Base-by-base conservation (phyloP, 495 filamentous ascomycete genomes). In the Daldinia grandis region DNA sequence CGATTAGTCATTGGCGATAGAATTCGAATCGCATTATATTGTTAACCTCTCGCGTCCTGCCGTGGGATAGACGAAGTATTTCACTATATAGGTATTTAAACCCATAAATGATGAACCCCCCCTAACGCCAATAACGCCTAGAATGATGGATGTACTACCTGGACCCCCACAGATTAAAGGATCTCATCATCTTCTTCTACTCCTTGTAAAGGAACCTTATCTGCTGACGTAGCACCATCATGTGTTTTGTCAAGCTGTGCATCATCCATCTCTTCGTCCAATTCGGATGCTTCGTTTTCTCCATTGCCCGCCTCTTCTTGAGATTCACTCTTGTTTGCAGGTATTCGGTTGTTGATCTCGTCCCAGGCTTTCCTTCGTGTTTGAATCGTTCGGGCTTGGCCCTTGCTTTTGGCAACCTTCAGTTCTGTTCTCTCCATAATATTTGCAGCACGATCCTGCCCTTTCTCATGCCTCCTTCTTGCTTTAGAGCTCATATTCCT, bases 361-460 rank as follows among this genome's bases (percentile, higher is more conserved):
- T 90, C 87, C 88, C 87, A 89, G 47, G 81, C 78, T 62, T 83
- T 85, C 50, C 79, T 80, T 74, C 87, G 73, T 30, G 80, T 76
- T 58, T 87, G 82, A n/a, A 93, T 85, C n/a, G 72, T 82, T 72
- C 86, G 89, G 28, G 83, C 87, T 58, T 84, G 85, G 17, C 73
- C 83, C 68, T 87, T 81, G 79, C 91, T 94, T 74, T 88, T 88
- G 59, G 87, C 81, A 49, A 92, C 81, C 76, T 94, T 96, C 58
- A 81, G 84, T 75, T 90, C 87, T 58, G 87, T 83, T 74, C 89
- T 89, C 73, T 93, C 92, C 76, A 89, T 80, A 71, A 90, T 81
- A 6, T 84, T 84, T 70, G 91, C 91, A 35, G 92, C 93, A 64
- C 88, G 85, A 74, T 94, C 92, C 71, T 93, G 82, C 27, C 81